phyloP scores from a whole-genome alignment of 495 filamentous ascomycete genomes.

The Xylaria telfairii region DNA sequence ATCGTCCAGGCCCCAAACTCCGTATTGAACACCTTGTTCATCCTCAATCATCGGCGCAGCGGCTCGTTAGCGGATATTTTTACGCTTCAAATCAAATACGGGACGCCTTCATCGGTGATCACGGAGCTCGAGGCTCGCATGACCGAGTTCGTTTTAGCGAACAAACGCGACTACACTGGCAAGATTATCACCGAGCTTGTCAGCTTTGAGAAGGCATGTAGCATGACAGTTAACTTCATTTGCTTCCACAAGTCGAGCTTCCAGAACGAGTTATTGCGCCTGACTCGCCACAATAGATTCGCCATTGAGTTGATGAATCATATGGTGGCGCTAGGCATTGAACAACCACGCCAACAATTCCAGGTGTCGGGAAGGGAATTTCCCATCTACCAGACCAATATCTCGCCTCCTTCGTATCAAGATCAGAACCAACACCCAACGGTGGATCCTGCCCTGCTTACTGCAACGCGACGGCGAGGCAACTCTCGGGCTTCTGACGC shows the following conservation, averaged over 20 bases:
- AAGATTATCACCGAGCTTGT: conserved; percentile 90
- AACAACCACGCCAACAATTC: conserved; percentile 80
- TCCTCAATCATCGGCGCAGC: conserved; percentile 91
- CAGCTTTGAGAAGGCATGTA: conserved; percentile 62
- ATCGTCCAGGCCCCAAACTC: conserved; percentile 96
- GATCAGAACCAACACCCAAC: conserved; percentile 19
- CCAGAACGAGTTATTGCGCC: conserved; percentile 90
- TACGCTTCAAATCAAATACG: conserved; percentile 84
- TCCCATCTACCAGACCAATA: conserved; percentile 54
- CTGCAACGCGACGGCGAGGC: conserved; percentile 38
- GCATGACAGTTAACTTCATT: conserved; percentile 87
- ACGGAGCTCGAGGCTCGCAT: conserved; percentile 83
- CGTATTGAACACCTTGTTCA: conserved; percentile 89
- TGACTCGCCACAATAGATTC: conserved; percentile 92
- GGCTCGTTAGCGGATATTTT: conserved; percentile 89
- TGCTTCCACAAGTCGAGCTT: conserved; percentile 96
- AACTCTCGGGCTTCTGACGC: conserved; percentile 32
- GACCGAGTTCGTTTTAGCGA: conserved; percentile 79
- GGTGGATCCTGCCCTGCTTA: conserved; percentile 34
- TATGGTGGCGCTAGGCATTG: conserved; percentile 83
- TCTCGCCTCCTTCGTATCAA: conserved; percentile 43
- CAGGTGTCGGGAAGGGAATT: conserved; percentile 63
- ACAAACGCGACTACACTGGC: conserved; percentile 90
- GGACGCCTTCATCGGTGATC: conserved; percentile 85
- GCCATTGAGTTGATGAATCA: conserved; percentile 90